Evolutionary conservation across 805 yeast species (phyloP).

Genomic region (Barnettozyma sp.): DNA sequence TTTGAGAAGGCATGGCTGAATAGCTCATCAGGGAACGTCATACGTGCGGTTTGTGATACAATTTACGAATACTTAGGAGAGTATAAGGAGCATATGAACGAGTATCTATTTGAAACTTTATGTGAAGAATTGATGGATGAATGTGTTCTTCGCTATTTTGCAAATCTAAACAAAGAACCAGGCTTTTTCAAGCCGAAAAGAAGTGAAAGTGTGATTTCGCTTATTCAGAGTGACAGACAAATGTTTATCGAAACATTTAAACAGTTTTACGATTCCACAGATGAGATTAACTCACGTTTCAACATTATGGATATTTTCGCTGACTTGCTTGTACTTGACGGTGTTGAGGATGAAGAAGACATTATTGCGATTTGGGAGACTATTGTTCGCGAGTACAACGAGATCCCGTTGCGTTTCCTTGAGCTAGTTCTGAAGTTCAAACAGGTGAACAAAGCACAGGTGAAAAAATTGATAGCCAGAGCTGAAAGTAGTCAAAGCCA

Average conservation of each 20-base stretch:
- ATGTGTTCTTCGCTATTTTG: constrained; percentile 42
- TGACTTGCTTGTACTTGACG: constrained; percentile 33
- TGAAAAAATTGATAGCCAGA: constrained; percentile 3
- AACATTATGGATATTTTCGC: constrained; percentile 54
- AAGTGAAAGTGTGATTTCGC: constrained; percentile 36
- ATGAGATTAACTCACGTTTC: constrained; percentile 42
- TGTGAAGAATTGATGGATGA: constrained; percentile 48
- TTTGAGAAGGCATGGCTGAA: constrained; percentile 62
- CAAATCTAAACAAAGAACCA: constrained; percentile 37
- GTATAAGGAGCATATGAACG: constrained; percentile 44
- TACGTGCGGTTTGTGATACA: constrained; percentile 62
- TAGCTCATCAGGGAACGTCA: constrained; percentile 37
- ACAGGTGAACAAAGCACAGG: constrained; percentile 5
- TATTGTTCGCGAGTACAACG: constrained; percentile 8
- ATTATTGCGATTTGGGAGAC: constrained; percentile 11
- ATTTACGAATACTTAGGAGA: constrained; percentile 70
- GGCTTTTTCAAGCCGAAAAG: constrained; percentile 34
- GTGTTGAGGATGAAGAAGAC: constrained; percentile 8
- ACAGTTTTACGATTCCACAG: constrained; percentile 33
- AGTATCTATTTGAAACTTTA: constrained; percentile 47
- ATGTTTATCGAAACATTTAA: constrained; percentile 47
- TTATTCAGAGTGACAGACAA: constrained; percentile 56
- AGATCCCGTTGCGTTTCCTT: constrained; percentile 10
- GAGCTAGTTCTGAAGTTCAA: constrained; percentile 8
- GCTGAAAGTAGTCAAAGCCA: constrained; percentile 9